A percentile compares a stretch with the other conserved stretches of the same genome.
Conservation (phyloP, 345 rosid genomes). For the Anastatica hierochuntica region DNA sequence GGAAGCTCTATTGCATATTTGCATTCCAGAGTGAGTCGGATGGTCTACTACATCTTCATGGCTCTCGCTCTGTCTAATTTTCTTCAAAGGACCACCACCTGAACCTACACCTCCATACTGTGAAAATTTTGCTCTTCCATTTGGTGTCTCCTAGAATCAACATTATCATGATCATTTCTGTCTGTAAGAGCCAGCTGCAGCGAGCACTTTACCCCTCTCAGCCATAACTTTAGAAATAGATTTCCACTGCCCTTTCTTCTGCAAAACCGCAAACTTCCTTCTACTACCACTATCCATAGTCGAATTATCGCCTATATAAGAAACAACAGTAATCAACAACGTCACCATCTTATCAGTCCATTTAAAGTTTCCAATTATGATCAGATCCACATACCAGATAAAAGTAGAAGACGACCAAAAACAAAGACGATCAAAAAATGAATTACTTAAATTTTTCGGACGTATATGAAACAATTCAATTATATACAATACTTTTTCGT, state of each 20-base stretch:
- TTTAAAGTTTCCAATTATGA: no score
- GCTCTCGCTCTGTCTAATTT: slow-evolving; percentile 42
- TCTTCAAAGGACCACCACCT: slow-evolving; percentile 42
- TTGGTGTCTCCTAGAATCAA: slow-evolving; percentile 42
- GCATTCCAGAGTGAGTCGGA: slow-evolving; percentile 24
- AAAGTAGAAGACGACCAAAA: no score
- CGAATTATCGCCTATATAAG: slow-evolving; percentile 72
- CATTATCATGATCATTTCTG: slow-evolving; percentile 66
- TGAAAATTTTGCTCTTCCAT: slow-evolving; percentile 44
- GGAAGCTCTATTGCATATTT: slow-evolving; percentile 22
- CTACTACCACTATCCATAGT: slow-evolving; percentile 41
- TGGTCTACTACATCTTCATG: slow-evolving; percentile 44
- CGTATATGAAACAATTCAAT: no score
- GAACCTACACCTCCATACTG: slow-evolving; percentile 34
- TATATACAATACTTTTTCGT: no score
- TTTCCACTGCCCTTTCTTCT: slow-evolving; percentile 92
- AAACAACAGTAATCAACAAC: slow-evolving; percentile 79
- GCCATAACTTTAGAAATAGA: slow-evolving; percentile 82
- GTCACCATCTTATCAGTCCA: slow-evolving; percentile 96
- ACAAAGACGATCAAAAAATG: no score
- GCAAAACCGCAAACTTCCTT: slow-evolving; percentile 66
- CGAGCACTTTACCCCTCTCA: slow-evolving; percentile 67
- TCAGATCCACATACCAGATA: no score
- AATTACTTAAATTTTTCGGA: no score
- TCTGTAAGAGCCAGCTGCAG: slow-evolving; percentile 59